Evolutionary conservation across 2,329 filamentous ascomycete species (phyloP).

Genomic region (Rutstroemia sp.): DNA sequence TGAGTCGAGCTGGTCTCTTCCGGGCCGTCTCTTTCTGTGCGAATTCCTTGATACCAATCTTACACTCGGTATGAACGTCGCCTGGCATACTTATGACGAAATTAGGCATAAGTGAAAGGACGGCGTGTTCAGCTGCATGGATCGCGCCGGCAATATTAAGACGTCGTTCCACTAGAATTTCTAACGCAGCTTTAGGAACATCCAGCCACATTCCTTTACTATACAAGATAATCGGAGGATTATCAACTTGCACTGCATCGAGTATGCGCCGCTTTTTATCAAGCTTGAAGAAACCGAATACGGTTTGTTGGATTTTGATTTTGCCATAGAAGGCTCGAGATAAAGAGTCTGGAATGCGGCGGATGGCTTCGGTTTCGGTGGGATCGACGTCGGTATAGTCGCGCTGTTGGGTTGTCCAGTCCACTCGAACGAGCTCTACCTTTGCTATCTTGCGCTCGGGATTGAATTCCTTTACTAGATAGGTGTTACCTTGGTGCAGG

Average conservation of each 20-base stretch:
- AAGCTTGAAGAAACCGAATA: constrained; percentile 98
- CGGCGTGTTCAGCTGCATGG: constrained; percentile 88
- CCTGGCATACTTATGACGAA: constrained; percentile 86
- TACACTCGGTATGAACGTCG: constrained; percentile 92
- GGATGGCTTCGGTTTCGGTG: constrained; percentile 82
- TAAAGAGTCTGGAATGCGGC: constrained; percentile 54
- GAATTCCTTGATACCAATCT: constrained; percentile 82
- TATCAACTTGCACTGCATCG: constrained; percentile 88
- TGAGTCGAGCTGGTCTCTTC: constrained; percentile 80
- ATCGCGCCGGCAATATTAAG: constrained; percentile 85
- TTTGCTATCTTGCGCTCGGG: constrained; percentile 75
- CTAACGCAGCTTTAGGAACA: constrained; percentile 69
- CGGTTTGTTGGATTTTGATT: constrained; percentile 78
- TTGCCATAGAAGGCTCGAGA: constrained; percentile 76
- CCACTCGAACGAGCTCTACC: constrained; percentile 82
- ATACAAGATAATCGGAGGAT: constrained; percentile 78
- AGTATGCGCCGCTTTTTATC: constrained; percentile 78
- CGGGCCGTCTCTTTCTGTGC: constrained; percentile 59
- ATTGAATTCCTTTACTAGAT: constrained; percentile 82
- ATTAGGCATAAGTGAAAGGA: constrained; percentile 80
- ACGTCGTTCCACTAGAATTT: constrained; percentile 64
- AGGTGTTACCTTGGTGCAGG: constrained; percentile 89
- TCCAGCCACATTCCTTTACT: constrained; percentile 96
- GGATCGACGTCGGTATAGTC: constrained; percentile 94
- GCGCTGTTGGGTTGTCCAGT: constrained; percentile 90